Base-by-base conservation (phyloP, 1,284 basidiomycete genomes). In the Ustilago cynodontis region DNA sequence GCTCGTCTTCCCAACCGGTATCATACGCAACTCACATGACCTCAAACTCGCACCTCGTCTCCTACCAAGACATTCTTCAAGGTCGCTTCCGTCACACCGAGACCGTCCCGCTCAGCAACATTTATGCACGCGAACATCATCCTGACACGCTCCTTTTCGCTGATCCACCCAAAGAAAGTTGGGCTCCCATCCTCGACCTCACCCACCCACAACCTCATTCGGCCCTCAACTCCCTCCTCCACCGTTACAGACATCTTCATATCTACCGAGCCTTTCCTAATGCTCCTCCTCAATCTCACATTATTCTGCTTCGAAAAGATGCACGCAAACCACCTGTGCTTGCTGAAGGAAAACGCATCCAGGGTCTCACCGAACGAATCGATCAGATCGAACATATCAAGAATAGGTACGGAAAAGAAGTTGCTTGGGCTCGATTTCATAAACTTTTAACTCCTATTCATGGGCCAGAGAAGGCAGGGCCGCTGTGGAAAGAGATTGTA, bases 151-250 rank as follows among this genome's bases (percentile, higher is more conserved):
- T 64, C 18, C 43, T 70, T 18, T 52, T 70, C 13, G 14, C 61
- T 4, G 67, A 70, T n/a, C 51, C 35, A 10, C 45, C 60, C 9
- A 4, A 22, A 28, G 1, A 2, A 3, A 24, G 16, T 1, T 50
- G 18, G 29, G 66, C 59, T 11, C 67, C 67, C 22, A 70, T 70
- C 37, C 35, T 70, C 47, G 67, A 70, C 13, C 45, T 70, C 9
- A 70, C 67, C 2, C 41, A 64, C 2, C 61, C 67, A 3, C 50
- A 16, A 18, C 14, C 67, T 9, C 64, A 51, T 20, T 14, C 37
- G 10, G 55, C 67, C 6, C 57, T 70, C 33, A 64, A 63, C 26
- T 60, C 67, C 2, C 57, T 70, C 22, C 29, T 70, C 7, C 61
- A 64, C 2, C 60, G 67, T 3, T 64, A 58, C 26, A 28, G 24